These are phyloP conservation scores for Puccinia horiana DNA, from an alignment of 1,284 basidiomycete genomes.

Conservation along the genomic window DNA sequence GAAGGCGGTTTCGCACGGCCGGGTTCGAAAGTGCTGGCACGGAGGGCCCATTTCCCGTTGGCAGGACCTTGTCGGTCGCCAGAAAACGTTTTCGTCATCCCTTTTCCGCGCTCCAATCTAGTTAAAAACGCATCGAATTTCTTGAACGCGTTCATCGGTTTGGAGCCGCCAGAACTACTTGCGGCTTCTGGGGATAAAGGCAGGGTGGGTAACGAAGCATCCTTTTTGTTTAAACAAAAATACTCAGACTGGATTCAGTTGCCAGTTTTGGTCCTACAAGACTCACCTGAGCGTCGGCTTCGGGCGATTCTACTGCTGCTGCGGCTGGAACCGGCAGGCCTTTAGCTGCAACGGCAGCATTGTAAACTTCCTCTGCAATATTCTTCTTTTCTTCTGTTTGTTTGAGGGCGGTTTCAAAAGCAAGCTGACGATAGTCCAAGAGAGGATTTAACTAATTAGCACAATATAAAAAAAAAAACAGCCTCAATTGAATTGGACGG, in stretches of 20 bases:
- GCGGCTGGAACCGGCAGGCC: neutral
- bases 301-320: neutral
- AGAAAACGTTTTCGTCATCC: slow-evolving; percentile 10
- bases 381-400: slow-evolving; percentile 1
- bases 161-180: neutral
- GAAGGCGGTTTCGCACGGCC: slow-evolving; percentile 2
- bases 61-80: neutral
- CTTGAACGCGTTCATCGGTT: neutral
- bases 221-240: neutral
- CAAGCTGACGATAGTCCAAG: neutral
- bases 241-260: neutral
- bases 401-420: slow-evolving; percentile 12
- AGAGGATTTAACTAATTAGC: neutral
- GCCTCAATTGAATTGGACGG: neutral
- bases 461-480: too few species aligned
- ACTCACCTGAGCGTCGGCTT: neutral
- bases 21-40: slow-evolving; percentile 6
- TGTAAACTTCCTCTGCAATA: slow-evolving; percentile 14
- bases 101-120: neutral
- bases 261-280: neutral
- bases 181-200: neutral
- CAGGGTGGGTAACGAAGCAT: neutral
- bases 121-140: neutral
- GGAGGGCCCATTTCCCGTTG: neutral
- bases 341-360: neutral